These are phyloP conservation scores for Colletotrichum truncatum DNA, from an alignment of 2,329 filamentous ascomycete species.

Conservation along the genomic window DNA sequence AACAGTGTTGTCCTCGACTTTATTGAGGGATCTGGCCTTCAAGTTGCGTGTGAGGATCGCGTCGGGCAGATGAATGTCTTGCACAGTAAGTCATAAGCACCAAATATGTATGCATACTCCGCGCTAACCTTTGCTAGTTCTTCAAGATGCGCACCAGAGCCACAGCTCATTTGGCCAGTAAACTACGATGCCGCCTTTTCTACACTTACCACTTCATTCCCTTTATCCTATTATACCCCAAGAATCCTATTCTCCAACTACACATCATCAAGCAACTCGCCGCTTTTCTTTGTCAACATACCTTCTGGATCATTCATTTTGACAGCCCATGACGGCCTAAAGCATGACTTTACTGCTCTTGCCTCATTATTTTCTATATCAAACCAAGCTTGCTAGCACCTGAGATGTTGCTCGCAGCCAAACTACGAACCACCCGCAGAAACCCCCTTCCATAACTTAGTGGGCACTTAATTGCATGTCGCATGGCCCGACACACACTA, in stretches of 20 bases:
- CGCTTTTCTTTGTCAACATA: conserved; percentile 29
- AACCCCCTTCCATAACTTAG: not conserved
- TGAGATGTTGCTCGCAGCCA: not conserved
- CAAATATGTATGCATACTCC: too few relatives aligned
- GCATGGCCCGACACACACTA: conserved; percentile 11
- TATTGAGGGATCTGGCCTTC: conserved; percentile 67
- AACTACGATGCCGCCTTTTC: not conserved
- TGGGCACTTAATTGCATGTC: conserved; percentile 24
- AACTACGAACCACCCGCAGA: not conserved
- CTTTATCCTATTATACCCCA: conserved; percentile 25
- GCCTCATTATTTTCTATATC: not conserved
- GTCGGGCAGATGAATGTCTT: conserved; percentile 65
- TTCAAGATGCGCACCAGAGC: conserved; percentile 51
- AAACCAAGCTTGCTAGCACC: not conserved
- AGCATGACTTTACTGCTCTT: conserved; percentile 4
- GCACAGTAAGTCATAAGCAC: conserved; percentile 53
- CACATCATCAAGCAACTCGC: conserved; percentile 2
- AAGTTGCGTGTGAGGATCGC: conserved; percentile 72
- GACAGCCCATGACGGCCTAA: not conserved
- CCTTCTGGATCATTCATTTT: conserved; percentile 1
- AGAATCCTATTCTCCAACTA: not conserved
- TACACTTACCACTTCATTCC: conserved; percentile 6
- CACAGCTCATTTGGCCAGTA: conserved; percentile 44
- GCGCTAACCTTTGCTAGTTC: conserved; percentile 46
- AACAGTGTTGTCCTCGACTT: conserved; percentile 78